phyloP scores from a whole-genome alignment of 805 yeast genomes.

The Pichia cabralensis region DNA sequence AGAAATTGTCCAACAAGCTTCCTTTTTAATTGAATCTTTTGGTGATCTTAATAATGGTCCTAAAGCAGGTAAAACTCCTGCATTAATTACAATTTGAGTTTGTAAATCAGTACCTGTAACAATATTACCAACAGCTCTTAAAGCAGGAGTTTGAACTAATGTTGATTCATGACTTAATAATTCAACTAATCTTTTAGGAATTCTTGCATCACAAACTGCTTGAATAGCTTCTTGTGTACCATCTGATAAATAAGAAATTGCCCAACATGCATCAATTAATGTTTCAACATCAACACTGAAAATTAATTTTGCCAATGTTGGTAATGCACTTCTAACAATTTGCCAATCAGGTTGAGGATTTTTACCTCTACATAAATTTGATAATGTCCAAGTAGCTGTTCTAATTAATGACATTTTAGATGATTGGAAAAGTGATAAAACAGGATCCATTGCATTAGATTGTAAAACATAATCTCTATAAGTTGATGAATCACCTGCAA shows the following conservation, averaged over 20 bases:
- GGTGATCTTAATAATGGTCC: conserved; percentile 70
- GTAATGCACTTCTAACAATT: conserved; percentile 76
- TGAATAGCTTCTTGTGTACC: conserved; percentile 91
- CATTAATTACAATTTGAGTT: conserved; percentile 89
- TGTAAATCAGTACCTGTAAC: conserved; percentile 95
- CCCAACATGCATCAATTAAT: conserved; percentile 97
- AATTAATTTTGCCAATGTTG: conserved; percentile 83
- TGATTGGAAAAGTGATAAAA: conserved; percentile 65
- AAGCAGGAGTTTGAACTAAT: conserved; percentile 90
- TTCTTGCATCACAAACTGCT: conserved; percentile 93
- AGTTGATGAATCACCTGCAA: conserved; percentile 91
- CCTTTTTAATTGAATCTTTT: conserved; percentile 89
- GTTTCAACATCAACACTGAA: conserved; percentile 90
- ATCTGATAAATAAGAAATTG: conserved; percentile 87
- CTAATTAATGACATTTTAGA: conserved; percentile 84
- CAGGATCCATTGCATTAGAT: conserved; percentile 84
- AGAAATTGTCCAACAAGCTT: conserved; percentile 98
- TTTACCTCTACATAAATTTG: conserved; percentile 94
- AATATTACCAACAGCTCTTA: conserved; percentile 95
- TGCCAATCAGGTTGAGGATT: conserved; percentile 95
- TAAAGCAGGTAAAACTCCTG: conserved; percentile 83
- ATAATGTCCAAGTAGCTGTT: conserved; percentile 97
- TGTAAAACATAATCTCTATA: conserved; percentile 84
- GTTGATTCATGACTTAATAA: conserved; percentile 76
- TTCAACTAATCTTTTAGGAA: conserved; percentile 90